A percentile compares a stretch with the other conserved stretches of the same genome.
Evolutionary conservation across 805 yeast genomes (phyloP).

Genomic region (Cyberlindnera americana): DNA sequence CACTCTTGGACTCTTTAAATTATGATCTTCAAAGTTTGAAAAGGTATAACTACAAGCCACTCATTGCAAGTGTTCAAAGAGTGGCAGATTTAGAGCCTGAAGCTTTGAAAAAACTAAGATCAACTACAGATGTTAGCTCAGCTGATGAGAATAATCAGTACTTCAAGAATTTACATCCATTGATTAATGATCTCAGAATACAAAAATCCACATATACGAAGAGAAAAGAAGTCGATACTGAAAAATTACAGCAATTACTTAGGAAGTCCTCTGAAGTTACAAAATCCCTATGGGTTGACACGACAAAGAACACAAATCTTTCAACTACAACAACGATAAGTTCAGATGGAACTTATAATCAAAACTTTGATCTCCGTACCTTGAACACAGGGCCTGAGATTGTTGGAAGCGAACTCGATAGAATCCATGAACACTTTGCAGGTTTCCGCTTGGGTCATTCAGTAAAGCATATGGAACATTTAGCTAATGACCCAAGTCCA

Average conservation of each 20-base stretch:
- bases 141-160: constrained; percentile 3
- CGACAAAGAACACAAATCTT: not conserved
- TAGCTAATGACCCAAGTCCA: constrained; percentile 10
- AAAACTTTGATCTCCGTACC: constrained; percentile 2
- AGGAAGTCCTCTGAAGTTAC: constrained; percentile 11
- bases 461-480: not conserved
- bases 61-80: constrained; percentile 13
- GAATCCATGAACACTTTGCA: constrained; percentile 12
- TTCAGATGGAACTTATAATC: constrained; percentile 5
- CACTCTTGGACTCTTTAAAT: constrained; percentile 22
- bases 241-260: constrained; percentile 4
- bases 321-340: constrained; percentile 1
- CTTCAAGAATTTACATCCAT: constrained; percentile 6
- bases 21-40: constrained; percentile 21
- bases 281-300: constrained; percentile 9
- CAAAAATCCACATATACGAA: not conserved
- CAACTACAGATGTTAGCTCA: not conserved
- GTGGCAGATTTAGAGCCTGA: not conserved
- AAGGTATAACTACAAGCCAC: constrained; percentile 20
- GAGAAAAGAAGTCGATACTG: constrained; percentile 1
- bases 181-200: constrained; percentile 2
- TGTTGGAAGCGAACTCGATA: constrained; percentile 1
- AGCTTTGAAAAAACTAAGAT: not conserved
- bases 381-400: not conserved
- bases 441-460: constrained; percentile 8